A percentile compares a stretch with the other conserved stretches of the same genome.
Evolutionary conservation across 768 basidiomycete species (phyloP).

Genomic region (Cystobasidium onofrii): DNA sequence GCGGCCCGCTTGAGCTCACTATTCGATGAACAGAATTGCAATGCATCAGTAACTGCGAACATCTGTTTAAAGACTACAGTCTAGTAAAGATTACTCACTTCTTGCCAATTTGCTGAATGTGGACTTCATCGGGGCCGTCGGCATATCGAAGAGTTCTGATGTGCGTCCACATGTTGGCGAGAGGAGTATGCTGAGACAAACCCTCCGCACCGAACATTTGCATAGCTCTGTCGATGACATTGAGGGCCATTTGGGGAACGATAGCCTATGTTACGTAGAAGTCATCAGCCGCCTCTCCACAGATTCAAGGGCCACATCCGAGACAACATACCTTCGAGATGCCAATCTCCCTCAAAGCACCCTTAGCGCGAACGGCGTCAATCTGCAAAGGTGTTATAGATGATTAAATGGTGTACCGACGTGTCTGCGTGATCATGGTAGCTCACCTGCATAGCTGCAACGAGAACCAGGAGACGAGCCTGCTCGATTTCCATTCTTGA

Average conservation of each 20-base stretch:
- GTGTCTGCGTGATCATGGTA: background rate
- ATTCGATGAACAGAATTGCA: background rate
- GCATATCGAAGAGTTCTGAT: slow-evolving; percentile 69
- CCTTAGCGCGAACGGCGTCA: slow-evolving; percentile 82
- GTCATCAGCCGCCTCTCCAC: no score
- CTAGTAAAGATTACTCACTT: slow-evolving; percentile 1
- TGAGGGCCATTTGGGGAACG: slow-evolving; percentile 80
- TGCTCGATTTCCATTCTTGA: slow-evolving; percentile 88
- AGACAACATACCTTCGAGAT: slow-evolving; percentile 69
- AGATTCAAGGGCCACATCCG: background rate
- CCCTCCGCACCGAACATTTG: slow-evolving; percentile 97
- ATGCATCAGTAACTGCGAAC: no score
- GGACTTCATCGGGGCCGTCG: slow-evolving; percentile 44
- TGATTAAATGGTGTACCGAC: background rate
- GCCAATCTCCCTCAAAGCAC: slow-evolving; percentile 92
- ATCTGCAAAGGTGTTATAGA: slow-evolving; percentile 52
- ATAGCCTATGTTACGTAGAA: no score
- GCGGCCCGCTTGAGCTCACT: slow-evolving; percentile 30
- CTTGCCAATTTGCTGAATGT: slow-evolving; percentile 34
- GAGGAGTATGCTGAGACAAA: slow-evolving; percentile 64
- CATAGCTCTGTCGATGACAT: slow-evolving; percentile 87
- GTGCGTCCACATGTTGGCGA: slow-evolving; percentile 68
- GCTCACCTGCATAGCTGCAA: slow-evolving; percentile 72
- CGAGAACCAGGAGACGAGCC: slow-evolving; percentile 76
- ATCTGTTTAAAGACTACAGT: background rate